Evolutionary conservation across 495 filamentous ascomycete species (phyloP).

Genomic region (Echria macrotheca): DNA sequence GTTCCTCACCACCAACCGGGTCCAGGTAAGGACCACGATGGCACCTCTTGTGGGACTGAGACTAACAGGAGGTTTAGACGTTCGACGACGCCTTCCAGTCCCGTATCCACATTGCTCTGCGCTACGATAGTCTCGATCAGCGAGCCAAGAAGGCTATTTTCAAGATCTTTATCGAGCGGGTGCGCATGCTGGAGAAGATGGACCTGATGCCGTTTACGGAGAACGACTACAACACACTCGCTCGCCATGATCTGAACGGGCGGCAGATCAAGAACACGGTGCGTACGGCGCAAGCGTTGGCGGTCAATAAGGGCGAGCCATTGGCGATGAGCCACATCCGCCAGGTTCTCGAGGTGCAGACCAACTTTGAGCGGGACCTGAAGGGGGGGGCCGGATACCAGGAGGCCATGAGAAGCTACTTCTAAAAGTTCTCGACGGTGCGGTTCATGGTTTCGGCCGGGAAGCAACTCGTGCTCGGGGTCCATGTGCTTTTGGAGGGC

Average conservation of each 20-base stretch:
- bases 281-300: constrained; percentile 77
- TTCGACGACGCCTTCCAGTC: constrained; percentile 61
- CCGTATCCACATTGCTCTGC: constrained; percentile 60
- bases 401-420: constrained; percentile 56
- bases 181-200: constrained; percentile 58
- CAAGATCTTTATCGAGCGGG: constrained; percentile 74
- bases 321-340: constrained; percentile 79
- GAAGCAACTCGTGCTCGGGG: too few relatives aligned
- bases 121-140: constrained; percentile 70
- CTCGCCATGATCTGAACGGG: constrained; percentile 74
- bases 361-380: constrained; percentile 74
- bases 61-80: constrained; percentile 36
- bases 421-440: constrained; percentile 29
- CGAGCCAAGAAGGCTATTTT: constrained; percentile 80
- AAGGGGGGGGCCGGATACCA: constrained; percentile 59
- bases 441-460: too few relatives aligned
- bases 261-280: constrained; percentile 95
- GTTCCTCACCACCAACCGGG: constrained; percentile 49
- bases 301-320: constrained; percentile 65
- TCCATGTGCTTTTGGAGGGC: too few relatives aligned
- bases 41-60: neutral
- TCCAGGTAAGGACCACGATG: constrained; percentile 38
- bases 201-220: constrained; percentile 59
- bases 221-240: constrained; percentile 60
- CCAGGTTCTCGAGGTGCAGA: constrained; percentile 73